These are phyloP conservation scores for Peronospora belbahrii DNA, from an alignment of 352 stramenopile genomes.

Conservation along the genomic window DNA sequence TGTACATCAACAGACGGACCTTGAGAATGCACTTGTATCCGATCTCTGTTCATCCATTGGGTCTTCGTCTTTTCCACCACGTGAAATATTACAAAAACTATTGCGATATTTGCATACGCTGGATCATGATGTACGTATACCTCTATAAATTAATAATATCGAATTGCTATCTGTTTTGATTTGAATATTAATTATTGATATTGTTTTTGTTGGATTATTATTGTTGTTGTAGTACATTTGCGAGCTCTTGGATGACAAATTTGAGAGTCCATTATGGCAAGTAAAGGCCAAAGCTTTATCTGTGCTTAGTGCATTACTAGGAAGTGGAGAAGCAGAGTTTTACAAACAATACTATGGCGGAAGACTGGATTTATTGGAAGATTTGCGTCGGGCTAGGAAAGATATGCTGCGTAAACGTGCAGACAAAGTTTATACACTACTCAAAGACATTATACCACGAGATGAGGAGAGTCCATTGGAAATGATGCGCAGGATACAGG, in stretches of 20 bases:
- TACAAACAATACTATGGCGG: conserved; percentile 69
- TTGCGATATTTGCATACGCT: conserved; percentile 62
- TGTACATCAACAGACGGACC: conserved; percentile 31
- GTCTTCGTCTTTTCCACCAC: conserved; percentile 73
- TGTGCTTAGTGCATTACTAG: conserved; percentile 61
- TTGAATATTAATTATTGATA: too few relatives aligned
- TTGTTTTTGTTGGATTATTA: background rate
- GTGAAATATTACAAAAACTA: conserved; percentile 72
- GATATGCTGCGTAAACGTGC: conserved; percentile 66
- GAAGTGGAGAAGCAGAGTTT: conserved; percentile 40
- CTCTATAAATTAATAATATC: conserved; percentile 5
- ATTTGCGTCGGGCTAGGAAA: conserved; percentile 56
- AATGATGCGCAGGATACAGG: conserved; percentile 27
- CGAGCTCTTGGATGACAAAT: conserved; percentile 79
- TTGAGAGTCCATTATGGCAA: conserved; percentile 76
- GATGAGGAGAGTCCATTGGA: conserved; percentile 24
- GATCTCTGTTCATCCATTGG: conserved; percentile 74
- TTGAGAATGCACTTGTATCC: conserved; percentile 61
- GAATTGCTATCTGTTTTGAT: conserved; percentile 1
- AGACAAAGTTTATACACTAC: conserved; percentile 52
- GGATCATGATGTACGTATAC: conserved; percentile 46
- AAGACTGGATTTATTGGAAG: conserved; percentile 39
- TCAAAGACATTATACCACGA: conserved; percentile 26
- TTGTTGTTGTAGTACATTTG: conserved; percentile 50
- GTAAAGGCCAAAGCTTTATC: conserved; percentile 76